Conservation (phyloP, 371 early-diverging fungal species). For the Mucor indicus region DNA sequence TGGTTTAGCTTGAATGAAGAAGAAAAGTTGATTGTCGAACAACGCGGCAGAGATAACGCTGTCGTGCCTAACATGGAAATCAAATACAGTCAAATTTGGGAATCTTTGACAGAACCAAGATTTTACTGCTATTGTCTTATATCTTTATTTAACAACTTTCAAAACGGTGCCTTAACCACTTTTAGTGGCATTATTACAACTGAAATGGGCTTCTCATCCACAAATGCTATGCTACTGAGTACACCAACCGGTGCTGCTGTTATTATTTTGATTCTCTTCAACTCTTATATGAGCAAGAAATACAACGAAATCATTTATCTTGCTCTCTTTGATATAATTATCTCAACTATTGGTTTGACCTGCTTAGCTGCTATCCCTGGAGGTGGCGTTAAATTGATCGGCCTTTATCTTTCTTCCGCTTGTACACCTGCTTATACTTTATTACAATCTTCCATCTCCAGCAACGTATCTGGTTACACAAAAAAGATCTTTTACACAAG, state of each 20-base stretch:
- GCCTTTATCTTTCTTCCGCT: slow-evolving; percentile 9
- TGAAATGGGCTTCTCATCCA: slow-evolving; percentile 7
- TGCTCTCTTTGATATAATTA: background rate
- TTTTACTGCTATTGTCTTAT: slow-evolving; percentile 19
- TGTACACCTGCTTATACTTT: slow-evolving; percentile 9
- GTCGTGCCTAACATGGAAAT: slow-evolving; percentile 6
- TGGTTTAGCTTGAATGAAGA: no score
- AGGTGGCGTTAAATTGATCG: slow-evolving; percentile 10
- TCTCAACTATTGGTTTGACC: slow-evolving; percentile 5
- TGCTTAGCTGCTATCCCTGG: slow-evolving; percentile 2
- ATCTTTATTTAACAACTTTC: slow-evolving; percentile 11
- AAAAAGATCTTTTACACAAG: slow-evolving; percentile 22
- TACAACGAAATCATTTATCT: slow-evolving; percentile 9
- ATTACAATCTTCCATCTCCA: slow-evolving; percentile 7
- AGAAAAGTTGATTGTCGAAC: no score
- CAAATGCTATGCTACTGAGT: slow-evolving; percentile 7
- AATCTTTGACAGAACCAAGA: slow-evolving; percentile 13
- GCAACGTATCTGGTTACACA: slow-evolving; percentile 25
- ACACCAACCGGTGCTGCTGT: slow-evolving; percentile 7
- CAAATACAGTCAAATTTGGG: slow-evolving; percentile 10
- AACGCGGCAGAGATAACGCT: no score
- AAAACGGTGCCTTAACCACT: slow-evolving; percentile 21
- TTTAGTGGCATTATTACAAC: slow-evolving; percentile 13
- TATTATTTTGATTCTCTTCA: slow-evolving; percentile 1
- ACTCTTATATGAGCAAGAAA: slow-evolving; percentile 4